phyloP scores from a whole-genome alignment of 352 stramenopile species.

The Phytophthora syringae region DNA sequence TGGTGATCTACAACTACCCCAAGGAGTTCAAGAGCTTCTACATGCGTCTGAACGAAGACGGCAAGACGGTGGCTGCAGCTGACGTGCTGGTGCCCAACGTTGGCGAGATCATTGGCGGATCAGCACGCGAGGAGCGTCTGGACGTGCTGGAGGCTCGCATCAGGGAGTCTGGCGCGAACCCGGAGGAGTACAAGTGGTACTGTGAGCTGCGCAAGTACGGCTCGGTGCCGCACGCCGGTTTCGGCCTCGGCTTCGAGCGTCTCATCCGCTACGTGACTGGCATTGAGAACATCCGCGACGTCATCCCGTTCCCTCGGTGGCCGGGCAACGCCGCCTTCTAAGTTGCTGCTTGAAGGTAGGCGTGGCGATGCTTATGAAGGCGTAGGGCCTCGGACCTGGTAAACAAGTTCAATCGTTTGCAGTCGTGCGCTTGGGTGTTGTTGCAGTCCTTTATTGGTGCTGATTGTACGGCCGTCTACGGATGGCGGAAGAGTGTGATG shows the following conservation, averaged over 20 bases:
- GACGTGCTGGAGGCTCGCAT: conserved; percentile 89
- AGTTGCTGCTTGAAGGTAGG: conserved; percentile 23
- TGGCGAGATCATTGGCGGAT: conserved; percentile 97
- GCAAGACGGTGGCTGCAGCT: conserved; percentile 97
- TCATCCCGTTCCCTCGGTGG: conserved; percentile 98
- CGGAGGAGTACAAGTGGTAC: conserved; percentile 97
- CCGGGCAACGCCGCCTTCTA: conserved; percentile 95
- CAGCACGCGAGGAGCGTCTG: conserved; percentile 95
- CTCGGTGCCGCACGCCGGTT: conserved; percentile 96
- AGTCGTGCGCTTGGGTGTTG: conserved; percentile 2
- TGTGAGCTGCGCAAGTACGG: conserved; percentile 95
- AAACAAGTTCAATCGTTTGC: conserved; percentile 34
- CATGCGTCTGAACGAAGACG: conserved; percentile 98
- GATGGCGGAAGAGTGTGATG: conserved; percentile 83
- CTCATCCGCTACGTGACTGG: conserved; percentile 98
- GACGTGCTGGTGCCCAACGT: conserved; percentile 98
- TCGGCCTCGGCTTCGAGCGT: conserved; percentile 98
- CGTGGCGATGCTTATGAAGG: conserved; percentile 14
- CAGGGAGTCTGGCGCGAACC: conserved; percentile 72
- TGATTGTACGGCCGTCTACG: conserved; percentile 28
- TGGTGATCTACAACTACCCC: conserved; percentile 99
- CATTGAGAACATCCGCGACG: conserved; percentile 99
- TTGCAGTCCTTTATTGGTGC: not conserved
- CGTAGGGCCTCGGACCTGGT: conserved; percentile 1
- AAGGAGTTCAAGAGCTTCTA: conserved; percentile 99